phyloP scores from a whole-genome alignment of 2,329 filamentous ascomycete species.

The Fonsecaea nubica region DNA sequence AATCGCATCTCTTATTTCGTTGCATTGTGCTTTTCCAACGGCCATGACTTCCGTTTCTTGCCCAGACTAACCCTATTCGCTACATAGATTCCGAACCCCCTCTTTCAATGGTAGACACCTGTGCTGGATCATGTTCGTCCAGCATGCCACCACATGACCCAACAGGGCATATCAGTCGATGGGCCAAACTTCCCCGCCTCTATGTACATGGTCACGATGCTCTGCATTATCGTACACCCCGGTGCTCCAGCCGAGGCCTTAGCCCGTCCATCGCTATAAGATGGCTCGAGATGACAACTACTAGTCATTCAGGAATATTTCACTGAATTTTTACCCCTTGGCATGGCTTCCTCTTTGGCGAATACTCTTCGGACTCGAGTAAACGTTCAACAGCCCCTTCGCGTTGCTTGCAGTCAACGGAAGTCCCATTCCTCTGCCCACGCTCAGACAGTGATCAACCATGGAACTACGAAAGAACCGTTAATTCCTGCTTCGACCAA shows the following conservation, averaged over 20 bases:
- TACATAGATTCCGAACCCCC: not conserved
- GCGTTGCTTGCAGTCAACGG: not conserved
- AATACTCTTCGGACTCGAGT: not conserved
- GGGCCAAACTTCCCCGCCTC: not conserved
- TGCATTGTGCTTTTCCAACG: not conserved
- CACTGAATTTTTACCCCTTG: not conserved
- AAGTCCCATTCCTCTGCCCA: not conserved
- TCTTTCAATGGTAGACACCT: not conserved
- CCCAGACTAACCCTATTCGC: not conserved
- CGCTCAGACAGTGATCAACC: not conserved
- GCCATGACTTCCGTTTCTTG: not conserved
- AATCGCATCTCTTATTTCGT: not conserved
- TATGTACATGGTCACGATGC: not conserved
- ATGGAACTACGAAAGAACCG: not conserved
- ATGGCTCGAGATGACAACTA: not conserved
- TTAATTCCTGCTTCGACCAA: not conserved
- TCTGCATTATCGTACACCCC: not conserved
- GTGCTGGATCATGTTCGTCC: not conserved
- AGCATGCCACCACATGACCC: not conserved
- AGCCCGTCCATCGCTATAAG: not conserved
- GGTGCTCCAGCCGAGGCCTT: not conserved
- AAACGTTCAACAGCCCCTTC: not conserved
- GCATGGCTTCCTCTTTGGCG: slow-evolving; percentile 3
- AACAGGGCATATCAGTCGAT: not conserved
- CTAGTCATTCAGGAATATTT: not conserved